Conservation (phyloP, 2,329 filamentous ascomycete genomes). For the Diaporthe caulivora region DNA sequence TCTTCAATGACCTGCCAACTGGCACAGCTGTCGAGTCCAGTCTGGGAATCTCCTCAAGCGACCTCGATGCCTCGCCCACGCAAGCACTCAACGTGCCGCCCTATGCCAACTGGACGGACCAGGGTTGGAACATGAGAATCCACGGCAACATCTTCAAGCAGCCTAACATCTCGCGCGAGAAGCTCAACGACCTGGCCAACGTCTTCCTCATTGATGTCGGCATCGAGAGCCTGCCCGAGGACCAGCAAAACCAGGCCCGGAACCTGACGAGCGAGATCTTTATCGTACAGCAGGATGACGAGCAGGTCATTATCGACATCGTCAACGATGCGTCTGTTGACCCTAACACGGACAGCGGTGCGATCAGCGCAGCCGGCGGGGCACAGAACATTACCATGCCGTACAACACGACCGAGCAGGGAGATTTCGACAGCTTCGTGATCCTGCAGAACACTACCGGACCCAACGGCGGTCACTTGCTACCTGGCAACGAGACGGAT, state of each 20-base stretch:
- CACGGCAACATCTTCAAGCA: constrained; percentile 87
- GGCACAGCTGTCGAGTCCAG: constrained; percentile 71
- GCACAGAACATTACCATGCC: constrained; percentile 73
- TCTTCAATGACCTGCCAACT: constrained; percentile 75
- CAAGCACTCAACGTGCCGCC: constrained; percentile 78
- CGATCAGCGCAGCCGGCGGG: constrained; percentile 66
- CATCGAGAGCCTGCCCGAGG: constrained; percentile 68
- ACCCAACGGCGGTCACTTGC: constrained; percentile 59
- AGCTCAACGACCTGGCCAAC: constrained; percentile 77
- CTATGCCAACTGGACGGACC: constrained; percentile 83
- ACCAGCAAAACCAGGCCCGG: constrained; percentile 75
- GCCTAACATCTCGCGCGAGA: constrained; percentile 74
- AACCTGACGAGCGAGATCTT: constrained; percentile 81
- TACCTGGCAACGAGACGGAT: constrained; percentile 73
- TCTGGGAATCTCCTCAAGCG: constrained; percentile 68
- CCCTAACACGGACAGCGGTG: constrained; percentile 68
- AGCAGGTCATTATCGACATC: constrained; percentile 74
- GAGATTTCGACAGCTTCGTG: constrained; percentile 81
- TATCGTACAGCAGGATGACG: constrained; percentile 77
- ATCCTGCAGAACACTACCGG: constrained; percentile 70
- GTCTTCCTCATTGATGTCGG: constrained; percentile 76
- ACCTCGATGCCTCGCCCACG: constrained; percentile 74
- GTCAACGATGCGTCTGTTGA: constrained; percentile 57
- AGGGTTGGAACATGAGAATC: constrained; percentile 81
- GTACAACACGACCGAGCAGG: constrained; percentile 73